phyloP scores from a whole-genome alignment of 306 rosid genomes.

The Adenanthera pavonina region DNA sequence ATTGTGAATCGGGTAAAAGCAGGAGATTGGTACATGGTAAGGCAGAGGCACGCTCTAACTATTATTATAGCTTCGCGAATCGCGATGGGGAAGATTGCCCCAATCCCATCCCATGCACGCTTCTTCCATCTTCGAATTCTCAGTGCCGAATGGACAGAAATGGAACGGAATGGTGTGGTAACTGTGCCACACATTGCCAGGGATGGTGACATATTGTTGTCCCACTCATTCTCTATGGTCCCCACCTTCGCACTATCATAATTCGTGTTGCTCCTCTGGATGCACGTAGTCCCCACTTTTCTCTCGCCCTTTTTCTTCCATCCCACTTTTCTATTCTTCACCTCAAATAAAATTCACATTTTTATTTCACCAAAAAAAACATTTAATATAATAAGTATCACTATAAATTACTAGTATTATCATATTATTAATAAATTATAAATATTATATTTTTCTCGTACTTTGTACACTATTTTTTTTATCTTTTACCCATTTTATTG shows the following conservation, averaged over 20 bases:
- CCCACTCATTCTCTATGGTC: background rate
- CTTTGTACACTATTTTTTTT: too few species aligned
- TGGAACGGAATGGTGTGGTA: background rate
- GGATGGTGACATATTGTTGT: background rate
- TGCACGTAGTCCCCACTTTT: background rate
- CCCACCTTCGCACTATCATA: background rate
- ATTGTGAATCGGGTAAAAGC: background rate
- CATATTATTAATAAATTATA: too few species aligned
- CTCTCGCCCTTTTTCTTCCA: background rate
- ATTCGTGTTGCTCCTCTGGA: background rate
- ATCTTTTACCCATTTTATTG: too few species aligned
- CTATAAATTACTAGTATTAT: too few species aligned
- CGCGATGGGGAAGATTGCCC: conserved; percentile 6
- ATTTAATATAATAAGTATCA: too few species aligned
- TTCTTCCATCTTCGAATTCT: background rate
- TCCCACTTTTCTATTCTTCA: background rate
- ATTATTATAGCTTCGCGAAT: conserved; percentile 28
- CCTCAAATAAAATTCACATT: background rate
- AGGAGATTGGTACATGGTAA: background rate
- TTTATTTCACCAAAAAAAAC: too few species aligned
- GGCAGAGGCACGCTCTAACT: conserved; percentile 20
- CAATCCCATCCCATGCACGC: conserved; percentile 1
- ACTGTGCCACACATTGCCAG: background rate
- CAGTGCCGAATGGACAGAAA: too few species aligned
- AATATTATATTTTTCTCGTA: too few species aligned